phyloP scores from a whole-genome alignment of 441 rosid genomes.

The Syzygium malaccense region DNA sequence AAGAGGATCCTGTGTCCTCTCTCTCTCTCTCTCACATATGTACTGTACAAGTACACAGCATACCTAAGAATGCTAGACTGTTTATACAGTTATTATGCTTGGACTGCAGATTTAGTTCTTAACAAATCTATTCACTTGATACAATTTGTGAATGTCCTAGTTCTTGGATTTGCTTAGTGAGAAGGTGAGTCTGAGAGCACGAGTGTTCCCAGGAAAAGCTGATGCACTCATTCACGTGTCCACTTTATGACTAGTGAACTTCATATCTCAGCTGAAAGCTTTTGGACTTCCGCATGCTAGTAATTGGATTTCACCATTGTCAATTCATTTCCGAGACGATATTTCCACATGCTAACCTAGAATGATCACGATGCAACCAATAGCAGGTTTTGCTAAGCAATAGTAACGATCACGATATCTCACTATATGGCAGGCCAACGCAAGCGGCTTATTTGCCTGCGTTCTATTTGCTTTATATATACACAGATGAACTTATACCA shows the following conservation, averaged over 20 bases:
- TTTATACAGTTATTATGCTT: not conserved
- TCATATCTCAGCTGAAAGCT: not conserved
- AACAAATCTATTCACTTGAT: not conserved
- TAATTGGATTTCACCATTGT: not conserved
- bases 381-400: not conserved
- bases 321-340: not conserved
- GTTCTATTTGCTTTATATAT: not conserved
- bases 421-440: not conserved
- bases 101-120: not conserved
- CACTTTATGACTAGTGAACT: not conserved
- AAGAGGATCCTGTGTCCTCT: not conserved
- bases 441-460: not conserved
- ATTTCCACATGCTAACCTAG: not conserved
- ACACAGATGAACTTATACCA: not conserved
- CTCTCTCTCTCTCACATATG: not conserved
- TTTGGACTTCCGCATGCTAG: not conserved
- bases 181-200: not conserved
- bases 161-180: not conserved
- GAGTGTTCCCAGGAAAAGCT: not conserved
- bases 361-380: not conserved
- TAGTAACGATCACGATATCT: not conserved
- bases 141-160: not conserved
- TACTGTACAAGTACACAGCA: not conserved
- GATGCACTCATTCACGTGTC: not conserved
- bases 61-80: not conserved